Evolutionary conservation across 768 basidiomycete species (phyloP).

Genomic region (Crucibulum laeve): DNA sequence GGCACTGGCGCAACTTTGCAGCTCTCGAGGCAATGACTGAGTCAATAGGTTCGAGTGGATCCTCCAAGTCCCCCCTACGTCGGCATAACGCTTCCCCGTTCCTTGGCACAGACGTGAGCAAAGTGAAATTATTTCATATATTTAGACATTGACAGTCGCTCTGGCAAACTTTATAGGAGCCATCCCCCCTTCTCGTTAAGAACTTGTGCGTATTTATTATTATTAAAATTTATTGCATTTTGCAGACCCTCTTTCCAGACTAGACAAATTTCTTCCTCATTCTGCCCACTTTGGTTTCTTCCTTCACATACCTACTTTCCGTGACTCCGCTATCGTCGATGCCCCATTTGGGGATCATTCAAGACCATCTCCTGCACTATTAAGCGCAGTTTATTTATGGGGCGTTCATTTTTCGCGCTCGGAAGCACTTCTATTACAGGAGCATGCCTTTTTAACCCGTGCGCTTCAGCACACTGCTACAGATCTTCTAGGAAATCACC

Average conservation of each 20-base stretch:
- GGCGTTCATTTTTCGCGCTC: slow-evolving; percentile 46
- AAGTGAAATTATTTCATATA: neutral
- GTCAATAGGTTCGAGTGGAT: slow-evolving; percentile 39
- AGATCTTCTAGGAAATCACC: slow-evolving; percentile 43
- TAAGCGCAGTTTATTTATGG: slow-evolving; percentile 48
- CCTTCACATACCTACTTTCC: slow-evolving; percentile 46
- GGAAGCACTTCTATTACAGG: slow-evolving; percentile 34
- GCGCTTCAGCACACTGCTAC: slow-evolving; percentile 44
- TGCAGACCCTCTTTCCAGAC: slow-evolving; percentile 26
- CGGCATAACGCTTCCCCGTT: slow-evolving; percentile 30
- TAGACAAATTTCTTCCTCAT: slow-evolving; percentile 57
- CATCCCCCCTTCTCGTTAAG: slow-evolving; percentile 30
- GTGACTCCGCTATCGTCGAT: slow-evolving; percentile 40
- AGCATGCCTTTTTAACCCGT: slow-evolving; percentile 42
- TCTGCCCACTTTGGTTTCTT: slow-evolving; percentile 64
- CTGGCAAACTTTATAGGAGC: slow-evolving; percentile 27
- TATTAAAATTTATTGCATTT: neutral
- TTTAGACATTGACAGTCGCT: slow-evolving; percentile 1
- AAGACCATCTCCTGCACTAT: slow-evolving; percentile 44
- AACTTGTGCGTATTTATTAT: slow-evolving; percentile 26
- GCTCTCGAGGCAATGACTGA: slow-evolving; percentile 32
- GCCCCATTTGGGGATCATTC: slow-evolving; percentile 43
- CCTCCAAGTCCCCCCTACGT: slow-evolving; percentile 33
- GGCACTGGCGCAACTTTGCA: slow-evolving; percentile 33
- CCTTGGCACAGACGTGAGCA: slow-evolving; percentile 33